A percentile compares a stretch with the other conserved stretches of the same genome.
Conservation (phyloP, 176 grass and related monocot species). For the Oryza punctata region DNA sequence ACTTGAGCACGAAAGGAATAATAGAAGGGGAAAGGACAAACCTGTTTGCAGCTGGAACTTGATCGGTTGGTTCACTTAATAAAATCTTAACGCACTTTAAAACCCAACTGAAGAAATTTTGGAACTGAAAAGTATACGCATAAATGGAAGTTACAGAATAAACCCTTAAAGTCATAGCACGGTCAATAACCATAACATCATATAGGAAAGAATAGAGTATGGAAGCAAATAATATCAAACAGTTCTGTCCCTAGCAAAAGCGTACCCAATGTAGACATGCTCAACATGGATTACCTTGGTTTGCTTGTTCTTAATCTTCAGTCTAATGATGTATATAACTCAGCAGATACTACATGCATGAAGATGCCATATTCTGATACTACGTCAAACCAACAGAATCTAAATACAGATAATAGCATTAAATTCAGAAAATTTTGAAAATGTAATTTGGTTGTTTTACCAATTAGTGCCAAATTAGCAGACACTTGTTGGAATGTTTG, state of each 20-base stretch:
- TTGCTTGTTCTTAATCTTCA: neutral
- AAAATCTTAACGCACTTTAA: conserved; percentile 86
- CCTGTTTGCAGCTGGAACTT: conserved; percentile 76
- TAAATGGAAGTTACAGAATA: conserved; percentile 45
- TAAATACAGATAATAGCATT: neutral
- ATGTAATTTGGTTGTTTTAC: neutral
- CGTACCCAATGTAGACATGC: neutral
- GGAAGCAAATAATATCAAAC: conserved; percentile 11
- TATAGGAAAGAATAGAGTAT: conserved; percentile 17
- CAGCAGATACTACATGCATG: neutral
- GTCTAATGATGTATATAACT: conserved; percentile 1
- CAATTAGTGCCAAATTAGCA: conserved; percentile 13
- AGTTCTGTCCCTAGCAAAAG: conserved; percentile 3
- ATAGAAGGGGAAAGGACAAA: conserved; percentile 23
- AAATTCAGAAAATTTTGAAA: neutral
- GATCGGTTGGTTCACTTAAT: conserved; percentile 82
- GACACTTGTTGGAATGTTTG: neutral
- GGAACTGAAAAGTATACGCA: conserved; percentile 64
- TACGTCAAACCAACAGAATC: neutral
- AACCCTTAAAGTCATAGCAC: conserved; percentile 24
- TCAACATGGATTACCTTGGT: neutral
- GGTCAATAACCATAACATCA: conserved; percentile 14
- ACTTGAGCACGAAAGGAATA: conserved; percentile 29
- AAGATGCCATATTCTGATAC: neutral
- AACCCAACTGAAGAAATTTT: conserved; percentile 99